Base-by-base conservation (phyloP, 345 rosid species). In the Syzygium oleosum region DNA sequence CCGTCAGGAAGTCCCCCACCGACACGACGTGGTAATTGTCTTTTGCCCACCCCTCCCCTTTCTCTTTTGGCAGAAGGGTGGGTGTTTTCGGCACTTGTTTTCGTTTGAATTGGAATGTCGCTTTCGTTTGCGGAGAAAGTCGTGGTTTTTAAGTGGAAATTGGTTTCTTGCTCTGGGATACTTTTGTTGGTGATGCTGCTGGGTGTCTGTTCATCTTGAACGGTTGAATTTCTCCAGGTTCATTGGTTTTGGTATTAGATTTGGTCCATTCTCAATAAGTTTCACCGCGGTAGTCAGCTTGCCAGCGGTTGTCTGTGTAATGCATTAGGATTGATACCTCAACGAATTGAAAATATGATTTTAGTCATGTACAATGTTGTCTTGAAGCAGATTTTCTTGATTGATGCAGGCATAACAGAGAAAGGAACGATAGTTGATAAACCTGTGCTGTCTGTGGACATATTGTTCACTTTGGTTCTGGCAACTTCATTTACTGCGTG, bases 1-100 rank as follows among this genome's bases (percentile, higher is more conserved):
- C 90, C 55, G 91, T 95, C 84, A 89, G 86, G 88, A 93, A 92
- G 89, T 92, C 95, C 68, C 84, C 94, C 89, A 89, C 93, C 6
- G 94, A 94, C 7, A 89, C 94, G 86, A 59, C 89, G 85, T 95
- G 95, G 97, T 94, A 90, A 85, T 43, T 8, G 19, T 8, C 21
- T 27, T 14, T 7, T 5, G 23, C 55, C 6, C 55, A 5, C 12
- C 34, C 31, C 4, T 52, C 8, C 5, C 19, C 14, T 84, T 84
- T 19, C 80, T 73, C 7, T 17, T 73, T 7, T 10, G 80, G 49
- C 80, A 19, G 5, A 9, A 73, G 25, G 38, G 0, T 19, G 80
- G 80, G 80, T 0, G 46, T 49, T 51, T 49, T 49, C 3, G 12
- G 31, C 54, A 1, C 38, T 52, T 84, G 22, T 84, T 84, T 49